Percentiles rank a stretch among this genome's conserved stretches.
Evolutionary conservation across 176 grass and related monocot species (phyloP).

Genomic region (Cenchrus americanus): DNA sequence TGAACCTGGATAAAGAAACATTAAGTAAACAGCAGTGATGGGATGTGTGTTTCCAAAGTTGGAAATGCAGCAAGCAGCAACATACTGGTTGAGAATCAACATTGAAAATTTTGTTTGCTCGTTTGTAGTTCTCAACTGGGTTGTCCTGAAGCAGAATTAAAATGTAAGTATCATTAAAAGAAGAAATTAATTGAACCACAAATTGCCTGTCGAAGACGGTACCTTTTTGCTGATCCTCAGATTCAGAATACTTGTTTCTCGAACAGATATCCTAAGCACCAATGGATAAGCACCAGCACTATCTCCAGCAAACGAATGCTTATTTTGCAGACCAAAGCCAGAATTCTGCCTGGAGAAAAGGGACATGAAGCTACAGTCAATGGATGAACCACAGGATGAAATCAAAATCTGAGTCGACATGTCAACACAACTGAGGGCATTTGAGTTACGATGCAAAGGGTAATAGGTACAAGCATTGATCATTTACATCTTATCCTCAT

Average conservation of each 20-base stretch:
- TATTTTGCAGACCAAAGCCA: constrained; percentile 57
- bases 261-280: constrained; percentile 82
- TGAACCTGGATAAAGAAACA: constrained; percentile 81
- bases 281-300: constrained; percentile 82
- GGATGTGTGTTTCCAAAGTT: constrained; percentile 43
- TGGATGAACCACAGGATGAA: constrained; percentile 14
- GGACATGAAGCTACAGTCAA: constrained; percentile 23
- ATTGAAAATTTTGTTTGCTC: constrained; percentile 88
- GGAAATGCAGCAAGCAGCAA: constrained; percentile 48
- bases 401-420: neutral
- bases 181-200: neutral
- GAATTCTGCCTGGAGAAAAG: constrained; percentile 58
- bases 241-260: constrained; percentile 76
- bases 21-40: constrained; percentile 51
- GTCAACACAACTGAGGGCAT: neutral
- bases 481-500: neutral
- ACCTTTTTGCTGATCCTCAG: constrained; percentile 97
- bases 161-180: constrained; percentile 29
- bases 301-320: constrained; percentile 51
- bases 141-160: constrained; percentile 82
- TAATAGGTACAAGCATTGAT: neutral
- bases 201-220: constrained; percentile 28
- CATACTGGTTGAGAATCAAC: constrained; percentile 90
- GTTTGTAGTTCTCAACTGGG: constrained; percentile 84
- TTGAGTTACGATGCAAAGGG: neutral